Evolutionary conservation across 2,329 filamentous ascomycete species (phyloP).

Genomic region (Colletotrichum australisinense): DNA sequence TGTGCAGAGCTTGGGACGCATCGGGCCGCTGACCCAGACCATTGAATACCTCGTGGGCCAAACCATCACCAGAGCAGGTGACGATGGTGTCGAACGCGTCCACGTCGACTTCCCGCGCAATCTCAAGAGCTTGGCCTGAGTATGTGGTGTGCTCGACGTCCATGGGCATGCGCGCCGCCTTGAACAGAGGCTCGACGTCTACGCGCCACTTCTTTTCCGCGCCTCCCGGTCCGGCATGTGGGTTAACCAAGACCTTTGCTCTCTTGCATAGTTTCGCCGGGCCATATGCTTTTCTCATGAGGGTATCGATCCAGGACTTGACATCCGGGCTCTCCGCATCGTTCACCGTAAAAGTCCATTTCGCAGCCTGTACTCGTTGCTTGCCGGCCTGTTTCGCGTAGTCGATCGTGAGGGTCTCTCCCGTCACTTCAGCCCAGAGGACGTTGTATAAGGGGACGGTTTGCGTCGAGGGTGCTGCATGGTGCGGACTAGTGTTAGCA

Average conservation of each 20-base stretch:
- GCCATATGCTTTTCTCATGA: constrained; percentile 80
- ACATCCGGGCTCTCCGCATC: constrained; percentile 56
- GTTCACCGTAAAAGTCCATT: constrained; percentile 64
- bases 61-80: constrained; percentile 91
- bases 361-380: constrained; percentile 68
- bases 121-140: constrained; percentile 81
- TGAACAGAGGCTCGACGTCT: constrained; percentile 84
- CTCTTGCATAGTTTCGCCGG: constrained; percentile 75
- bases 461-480: constrained; percentile 36
- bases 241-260: constrained; percentile 91
- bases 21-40: constrained; percentile 83
- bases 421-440: constrained; percentile 79
- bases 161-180: constrained; percentile 81
- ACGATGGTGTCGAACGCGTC: constrained; percentile 86
- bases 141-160: constrained; percentile 79
- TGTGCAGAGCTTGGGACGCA: constrained; percentile 78
- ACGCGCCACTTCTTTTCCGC: constrained; percentile 80
- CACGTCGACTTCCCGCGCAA: constrained; percentile 81
- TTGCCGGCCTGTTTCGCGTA: constrained; percentile 74
- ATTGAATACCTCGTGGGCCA: constrained; percentile 95
- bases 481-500: neutral
- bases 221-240: constrained; percentile 84
- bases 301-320: constrained; percentile 69
- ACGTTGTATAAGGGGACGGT: constrained; percentile 83
- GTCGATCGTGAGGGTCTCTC: constrained; percentile 73